phyloP scores from a whole-genome alignment of 83 land plant genomes.

The Thuja plicata region DNA sequence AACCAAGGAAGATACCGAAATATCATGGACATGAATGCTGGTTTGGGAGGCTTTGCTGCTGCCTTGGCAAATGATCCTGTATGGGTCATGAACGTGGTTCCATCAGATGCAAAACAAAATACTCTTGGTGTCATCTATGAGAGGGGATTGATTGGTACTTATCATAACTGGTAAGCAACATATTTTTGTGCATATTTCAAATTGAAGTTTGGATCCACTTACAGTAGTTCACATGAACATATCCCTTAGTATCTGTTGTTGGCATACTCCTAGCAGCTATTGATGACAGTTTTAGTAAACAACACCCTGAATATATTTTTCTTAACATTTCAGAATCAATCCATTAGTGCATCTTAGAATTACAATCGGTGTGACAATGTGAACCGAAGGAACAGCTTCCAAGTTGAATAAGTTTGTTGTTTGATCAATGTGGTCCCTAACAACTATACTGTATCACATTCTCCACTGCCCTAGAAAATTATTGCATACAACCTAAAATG shows the following conservation, averaged over 20 bases:
- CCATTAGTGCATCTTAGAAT: neutral
- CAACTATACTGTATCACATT: neutral
- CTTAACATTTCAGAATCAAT: neutral
- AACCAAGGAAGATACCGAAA: constrained; percentile 59
- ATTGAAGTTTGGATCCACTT: neutral
- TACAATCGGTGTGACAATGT: neutral
- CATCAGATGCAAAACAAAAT: constrained; percentile 44
- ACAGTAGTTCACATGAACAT: neutral
- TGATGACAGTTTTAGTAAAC: neutral
- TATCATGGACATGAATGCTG: constrained; percentile 92
- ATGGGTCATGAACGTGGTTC: constrained; percentile 97
- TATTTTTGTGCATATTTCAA: neutral
- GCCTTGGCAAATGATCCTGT: constrained; percentile 62
- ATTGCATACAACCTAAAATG: neutral
- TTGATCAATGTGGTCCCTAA: neutral
- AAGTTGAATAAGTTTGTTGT: neutral
- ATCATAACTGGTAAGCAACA: constrained; percentile 69
- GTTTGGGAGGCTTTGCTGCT: constrained; percentile 92
- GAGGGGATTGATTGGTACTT: constrained; percentile 78
- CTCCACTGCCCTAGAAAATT: neutral
- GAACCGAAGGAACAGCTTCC: neutral
- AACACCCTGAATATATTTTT: neutral
- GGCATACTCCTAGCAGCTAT: neutral
- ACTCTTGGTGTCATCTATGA: constrained; percentile 75
- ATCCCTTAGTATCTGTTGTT: neutral